Evolutionary conservation across 1,139 yeast genomes (phyloP).

Genomic region (Hansenula lynferdii): DNA sequence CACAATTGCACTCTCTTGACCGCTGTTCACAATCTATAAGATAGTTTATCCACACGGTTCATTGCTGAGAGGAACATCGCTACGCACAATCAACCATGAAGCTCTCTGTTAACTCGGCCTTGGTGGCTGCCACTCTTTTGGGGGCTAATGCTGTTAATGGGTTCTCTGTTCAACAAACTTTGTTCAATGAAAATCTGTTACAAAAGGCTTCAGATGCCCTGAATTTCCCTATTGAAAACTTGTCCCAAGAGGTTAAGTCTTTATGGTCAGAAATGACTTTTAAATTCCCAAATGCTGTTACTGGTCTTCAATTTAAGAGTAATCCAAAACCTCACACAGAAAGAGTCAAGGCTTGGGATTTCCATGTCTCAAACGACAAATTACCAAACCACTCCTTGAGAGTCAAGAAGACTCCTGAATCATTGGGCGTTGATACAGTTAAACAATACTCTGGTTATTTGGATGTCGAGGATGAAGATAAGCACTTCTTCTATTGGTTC

Average conservation of each 20-base stretch:
- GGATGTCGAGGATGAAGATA: slow-evolving; percentile 78
- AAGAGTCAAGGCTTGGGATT: slow-evolving; percentile 46
- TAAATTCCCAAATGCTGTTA: slow-evolving; percentile 49
- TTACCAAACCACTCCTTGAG: slow-evolving; percentile 56
- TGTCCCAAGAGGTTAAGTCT: slow-evolving; percentile 44
- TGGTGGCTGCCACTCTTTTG: slow-evolving; percentile 11
- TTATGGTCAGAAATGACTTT: slow-evolving; percentile 59
- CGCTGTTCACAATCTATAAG: too few relatives aligned
- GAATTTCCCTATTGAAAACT: slow-evolving; percentile 30
- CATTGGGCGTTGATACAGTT: slow-evolving; percentile 70
- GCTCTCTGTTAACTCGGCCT: slow-evolving; percentile 8
- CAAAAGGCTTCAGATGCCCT: slow-evolving; percentile 34
- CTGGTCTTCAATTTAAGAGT: slow-evolving; percentile 43
- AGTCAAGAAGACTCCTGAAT: slow-evolving; percentile 47
- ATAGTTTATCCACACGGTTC: too few relatives aligned
- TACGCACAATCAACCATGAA: slow-evolving; percentile 8
- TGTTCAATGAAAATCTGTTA: slow-evolving; percentile 23
- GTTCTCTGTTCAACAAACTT: slow-evolving; percentile 26
- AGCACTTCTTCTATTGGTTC: slow-evolving; percentile 82
- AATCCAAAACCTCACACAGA: slow-evolving; percentile 42
- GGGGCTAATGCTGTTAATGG: slow-evolving; percentile 17
- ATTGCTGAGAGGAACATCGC: background rate
- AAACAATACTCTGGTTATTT: slow-evolving; percentile 86
- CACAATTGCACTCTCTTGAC: slow-evolving; percentile 13
- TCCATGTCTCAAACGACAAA: slow-evolving; percentile 39